These are phyloP conservation scores for Termitomyces sp. DNA, from an alignment of 768 basidiomycete genomes.

Conservation along the genomic window DNA sequence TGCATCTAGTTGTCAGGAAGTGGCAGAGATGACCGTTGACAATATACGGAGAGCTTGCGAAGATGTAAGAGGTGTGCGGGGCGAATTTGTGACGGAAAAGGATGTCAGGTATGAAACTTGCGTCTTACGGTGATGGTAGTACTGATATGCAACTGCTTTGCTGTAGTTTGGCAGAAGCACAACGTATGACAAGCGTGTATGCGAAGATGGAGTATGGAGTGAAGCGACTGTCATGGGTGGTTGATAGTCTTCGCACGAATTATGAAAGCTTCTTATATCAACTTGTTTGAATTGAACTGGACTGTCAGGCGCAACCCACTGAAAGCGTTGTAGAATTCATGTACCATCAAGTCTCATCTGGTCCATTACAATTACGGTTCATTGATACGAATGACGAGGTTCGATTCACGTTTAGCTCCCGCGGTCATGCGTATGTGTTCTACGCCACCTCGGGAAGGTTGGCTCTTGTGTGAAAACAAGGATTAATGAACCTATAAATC, in stretches of 20 bases:
- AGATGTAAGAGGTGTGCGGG: slow-evolving; percentile 46
- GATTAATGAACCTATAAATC: not conserved
- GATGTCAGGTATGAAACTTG: slow-evolving; percentile 65
- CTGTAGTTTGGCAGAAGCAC: slow-evolving; percentile 72
- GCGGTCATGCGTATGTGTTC: not conserved
- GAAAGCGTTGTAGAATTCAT: not conserved
- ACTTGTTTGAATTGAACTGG: not conserved
- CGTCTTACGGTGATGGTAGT: slow-evolving; percentile 5
- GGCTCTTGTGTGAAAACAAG: not conserved
- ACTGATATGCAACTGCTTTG: slow-evolving; percentile 6
- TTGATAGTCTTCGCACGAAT: slow-evolving; percentile 19
- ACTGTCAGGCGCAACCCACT: not conserved
- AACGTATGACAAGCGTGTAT: slow-evolving; percentile 78
- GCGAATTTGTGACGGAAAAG: slow-evolving; percentile 50
- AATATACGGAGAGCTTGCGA: slow-evolving; percentile 63
- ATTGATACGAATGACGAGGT: too few relatives aligned
- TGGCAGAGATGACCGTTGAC: slow-evolving; percentile 70
- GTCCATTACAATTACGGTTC: too few relatives aligned
- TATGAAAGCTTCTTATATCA: not conserved
- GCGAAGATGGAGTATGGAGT: slow-evolving; percentile 93
- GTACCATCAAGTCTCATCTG: not conserved
- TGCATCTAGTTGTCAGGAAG: slow-evolving; percentile 70
- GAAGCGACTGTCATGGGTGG: slow-evolving; percentile 86
- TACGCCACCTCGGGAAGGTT: not conserved
- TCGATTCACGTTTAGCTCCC: not conserved